phyloP scores from a whole-genome alignment of 805 yeast genomes.

The Jamesozyma spencerorum region DNA sequence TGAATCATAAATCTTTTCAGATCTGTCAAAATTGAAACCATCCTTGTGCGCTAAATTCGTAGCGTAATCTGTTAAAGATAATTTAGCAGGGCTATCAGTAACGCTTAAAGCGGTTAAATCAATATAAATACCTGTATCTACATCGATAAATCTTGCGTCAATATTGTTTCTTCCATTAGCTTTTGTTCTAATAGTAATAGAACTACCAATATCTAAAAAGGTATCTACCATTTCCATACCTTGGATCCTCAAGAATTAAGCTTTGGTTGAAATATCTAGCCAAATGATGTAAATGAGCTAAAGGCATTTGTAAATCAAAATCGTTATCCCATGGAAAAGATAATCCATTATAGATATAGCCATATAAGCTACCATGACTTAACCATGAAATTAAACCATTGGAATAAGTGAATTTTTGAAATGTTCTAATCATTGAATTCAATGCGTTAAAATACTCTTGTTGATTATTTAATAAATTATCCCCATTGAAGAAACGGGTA shows the following conservation, averaged over 20 bases:
- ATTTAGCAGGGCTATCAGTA: constrained; percentile 27
- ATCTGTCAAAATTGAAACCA: constrained; percentile 4
- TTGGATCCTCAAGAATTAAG: constrained; percentile 38
- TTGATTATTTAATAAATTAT: constrained; percentile 32
- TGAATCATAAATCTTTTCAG: not conserved
- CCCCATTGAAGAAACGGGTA: constrained; percentile 50
- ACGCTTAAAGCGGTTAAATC: constrained; percentile 62
- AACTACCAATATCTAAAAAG: constrained; percentile 41
- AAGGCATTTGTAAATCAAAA: constrained; percentile 55
- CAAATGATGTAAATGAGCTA: constrained; percentile 36
- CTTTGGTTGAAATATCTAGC: constrained; percentile 36
- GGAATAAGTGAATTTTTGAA: constrained; percentile 40
- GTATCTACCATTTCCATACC: constrained; percentile 49
- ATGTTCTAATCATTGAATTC: constrained; percentile 43
- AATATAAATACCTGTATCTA: constrained; percentile 59
- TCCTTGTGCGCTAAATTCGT: constrained; percentile 3
- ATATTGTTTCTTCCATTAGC: constrained; percentile 57
- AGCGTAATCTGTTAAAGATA: constrained; percentile 8
- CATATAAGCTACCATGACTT: constrained; percentile 56
- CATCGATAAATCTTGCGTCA: constrained; percentile 65
- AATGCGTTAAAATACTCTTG: constrained; percentile 16
- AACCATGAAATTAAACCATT: constrained; percentile 48
- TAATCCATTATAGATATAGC: constrained; percentile 58
- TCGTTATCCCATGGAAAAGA: constrained; percentile 62
- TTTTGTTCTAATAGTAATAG: constrained; percentile 44